Evolutionary conservation across 2,329 filamentous ascomycete species (phyloP).

Genomic region (Hypoxylon sp.): DNA sequence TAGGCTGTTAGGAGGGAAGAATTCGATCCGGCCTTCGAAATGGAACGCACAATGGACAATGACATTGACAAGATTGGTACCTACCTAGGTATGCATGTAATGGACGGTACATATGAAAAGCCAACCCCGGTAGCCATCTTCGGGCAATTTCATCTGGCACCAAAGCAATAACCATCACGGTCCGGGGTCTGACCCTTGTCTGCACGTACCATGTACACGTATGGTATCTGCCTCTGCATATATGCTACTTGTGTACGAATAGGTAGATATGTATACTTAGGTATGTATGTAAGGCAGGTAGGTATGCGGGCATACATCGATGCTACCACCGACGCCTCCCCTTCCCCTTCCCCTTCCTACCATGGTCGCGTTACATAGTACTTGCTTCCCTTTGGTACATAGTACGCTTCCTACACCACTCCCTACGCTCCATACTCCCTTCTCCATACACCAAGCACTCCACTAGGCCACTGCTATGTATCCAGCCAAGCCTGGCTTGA

Average conservation of each 20-base stretch:
- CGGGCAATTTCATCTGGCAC: conserved; percentile 60
- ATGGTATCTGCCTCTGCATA: background rate
- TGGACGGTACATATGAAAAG: conserved; percentile 50
- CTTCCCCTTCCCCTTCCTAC: conserved; percentile 45
- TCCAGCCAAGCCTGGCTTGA: background rate
- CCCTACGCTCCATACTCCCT: conserved; percentile 1
- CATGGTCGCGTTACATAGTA: conserved; percentile 47
- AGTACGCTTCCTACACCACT: background rate
- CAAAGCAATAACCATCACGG: conserved; percentile 52
- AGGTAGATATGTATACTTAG: too few relatives aligned
- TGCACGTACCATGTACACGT: conserved; percentile 30
- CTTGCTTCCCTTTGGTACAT: conserved; percentile 38
- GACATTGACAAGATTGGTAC: too few relatives aligned
- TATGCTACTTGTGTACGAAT: too few relatives aligned
- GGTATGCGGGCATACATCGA: conserved; percentile 26
- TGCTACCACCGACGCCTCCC: conserved; percentile 42
- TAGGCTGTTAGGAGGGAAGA: conserved; percentile 30
- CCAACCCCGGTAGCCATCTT: conserved; percentile 50
- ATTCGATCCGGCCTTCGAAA: conserved; percentile 42
- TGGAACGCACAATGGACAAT: conserved; percentile 27
- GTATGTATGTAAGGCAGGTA: background rate
- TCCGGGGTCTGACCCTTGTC: conserved; percentile 48
- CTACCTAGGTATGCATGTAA: conserved; percentile 41
- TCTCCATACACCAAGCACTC: background rate
- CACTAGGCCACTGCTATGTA: background rate